A percentile compares a stretch with the other conserved stretches of the same genome.
Conservation (phyloP, 1,139 yeast genomes). For the Nakaseomyces delphensis region DNA sequence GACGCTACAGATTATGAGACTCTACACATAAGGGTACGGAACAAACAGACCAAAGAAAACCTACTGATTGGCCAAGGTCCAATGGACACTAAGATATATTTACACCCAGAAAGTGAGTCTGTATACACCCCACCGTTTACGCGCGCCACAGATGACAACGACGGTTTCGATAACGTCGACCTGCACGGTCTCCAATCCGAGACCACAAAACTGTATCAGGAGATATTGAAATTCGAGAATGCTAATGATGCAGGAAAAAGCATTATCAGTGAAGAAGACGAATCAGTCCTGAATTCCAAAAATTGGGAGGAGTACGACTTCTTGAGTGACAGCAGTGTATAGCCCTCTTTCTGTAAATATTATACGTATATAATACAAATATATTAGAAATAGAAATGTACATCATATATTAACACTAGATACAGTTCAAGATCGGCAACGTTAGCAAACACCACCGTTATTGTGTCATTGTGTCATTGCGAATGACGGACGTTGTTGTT, state of each 20-base stretch:
- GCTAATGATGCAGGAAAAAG: slow-evolving; percentile 15
- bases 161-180: not conserved
- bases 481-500: no score
- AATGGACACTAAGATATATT: not conserved
- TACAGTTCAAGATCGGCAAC: no score
- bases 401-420: no score
- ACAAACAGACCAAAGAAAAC: not conserved
- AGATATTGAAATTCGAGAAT: slow-evolving; percentile 12
- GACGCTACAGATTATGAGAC: not conserved
- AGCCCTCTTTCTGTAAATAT: no score
- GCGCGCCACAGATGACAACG: not conserved
- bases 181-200: not conserved
- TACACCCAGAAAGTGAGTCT: not conserved
- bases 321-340: slow-evolving; percentile 19
- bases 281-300: slow-evolving; percentile 8
- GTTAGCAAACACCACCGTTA: no score
- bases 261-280: slow-evolving; percentile 15
- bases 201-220: slow-evolving; percentile 2
- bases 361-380: no score
- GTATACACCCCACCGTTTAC: not conserved
- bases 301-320: slow-evolving; percentile 24
- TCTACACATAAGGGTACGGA: not conserved
- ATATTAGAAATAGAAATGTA: no score
- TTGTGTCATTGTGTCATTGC: no score
- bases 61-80: not conserved